phyloP scores from a whole-genome alignment of 345 rosid genomes.

The Gossypium ekmanianum region DNA sequence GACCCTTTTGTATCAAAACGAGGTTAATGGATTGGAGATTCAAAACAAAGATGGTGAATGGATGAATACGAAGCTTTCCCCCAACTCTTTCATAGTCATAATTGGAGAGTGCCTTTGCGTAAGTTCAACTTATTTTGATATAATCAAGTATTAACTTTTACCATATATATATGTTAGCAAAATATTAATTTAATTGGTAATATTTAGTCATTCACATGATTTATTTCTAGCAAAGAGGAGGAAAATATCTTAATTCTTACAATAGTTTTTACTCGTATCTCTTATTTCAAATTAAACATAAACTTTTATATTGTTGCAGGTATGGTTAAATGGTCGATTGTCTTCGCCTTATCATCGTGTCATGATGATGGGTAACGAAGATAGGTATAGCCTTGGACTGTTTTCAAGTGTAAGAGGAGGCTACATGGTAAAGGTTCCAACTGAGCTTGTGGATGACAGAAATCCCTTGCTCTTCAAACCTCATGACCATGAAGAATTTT shows the following conservation, averaged over 20 bases:
- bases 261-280: too few relatives aligned
- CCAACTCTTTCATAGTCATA: constrained; percentile 11
- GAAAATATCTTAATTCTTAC: too few relatives aligned
- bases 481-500: too few relatives aligned
- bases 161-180: too few relatives aligned
- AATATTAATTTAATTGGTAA: too few relatives aligned
- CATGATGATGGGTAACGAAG: constrained; percentile 18
- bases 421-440: constrained; percentile 16
- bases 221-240: too few relatives aligned
- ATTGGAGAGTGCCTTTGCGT: constrained; percentile 27
- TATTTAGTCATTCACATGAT: too few relatives aligned
- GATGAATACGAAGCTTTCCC: constrained; percentile 19
- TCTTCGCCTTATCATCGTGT: constrained; percentile 6
- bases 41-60: constrained; percentile 18
- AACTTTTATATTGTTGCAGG: background rate
- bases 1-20: too few relatives aligned
- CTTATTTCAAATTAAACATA: too few relatives aligned
- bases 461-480: too few relatives aligned
- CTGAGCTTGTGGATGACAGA: constrained; percentile 2
- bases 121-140: constrained; percentile 14
- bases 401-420: background rate
- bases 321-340: constrained; percentile 14
- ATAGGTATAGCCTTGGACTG: background rate
- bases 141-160: too few relatives aligned
- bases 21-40: too few relatives aligned